phyloP scores from a whole-genome alignment of 208 protist species.

The Leishmania tropica region DNA sequence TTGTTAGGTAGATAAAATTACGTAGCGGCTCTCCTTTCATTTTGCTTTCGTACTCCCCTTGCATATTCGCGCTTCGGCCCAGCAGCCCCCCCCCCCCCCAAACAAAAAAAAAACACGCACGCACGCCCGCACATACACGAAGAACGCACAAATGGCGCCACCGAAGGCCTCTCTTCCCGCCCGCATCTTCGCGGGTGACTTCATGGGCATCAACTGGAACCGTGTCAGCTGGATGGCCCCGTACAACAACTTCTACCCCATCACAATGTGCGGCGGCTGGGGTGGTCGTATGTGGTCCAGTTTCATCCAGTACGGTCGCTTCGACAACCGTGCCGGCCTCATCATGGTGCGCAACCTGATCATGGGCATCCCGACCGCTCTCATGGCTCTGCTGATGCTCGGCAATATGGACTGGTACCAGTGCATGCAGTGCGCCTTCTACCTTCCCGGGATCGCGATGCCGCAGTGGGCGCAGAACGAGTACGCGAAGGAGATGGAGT shows the following conservation, averaged over 20 bases:
- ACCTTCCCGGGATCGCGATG: conserved; percentile 47
- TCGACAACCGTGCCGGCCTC: conserved; percentile 72
- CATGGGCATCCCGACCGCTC: conserved; percentile 51
- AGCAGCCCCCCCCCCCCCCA: too few relatives aligned
- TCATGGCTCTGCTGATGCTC: conserved; percentile 77
- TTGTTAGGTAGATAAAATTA: not conserved
- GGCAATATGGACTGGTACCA: conserved; percentile 88
- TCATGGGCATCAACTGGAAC: conserved; percentile 89
- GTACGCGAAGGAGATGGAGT: conserved; percentile 77
- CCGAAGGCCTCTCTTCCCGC: conserved; percentile 76
- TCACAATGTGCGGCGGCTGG: conserved; percentile 84
- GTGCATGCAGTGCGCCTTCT: conserved; percentile 58
- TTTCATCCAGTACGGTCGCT: conserved; percentile 87
- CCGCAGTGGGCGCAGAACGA: conserved; percentile 73
- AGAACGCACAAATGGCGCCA: conserved; percentile 56
- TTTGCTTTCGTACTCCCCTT: not conserved
- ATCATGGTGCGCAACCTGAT: conserved; percentile 69
- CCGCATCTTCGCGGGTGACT: conserved; percentile 83
- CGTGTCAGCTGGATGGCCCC: conserved; percentile 88
- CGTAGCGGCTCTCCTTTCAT: not conserved
- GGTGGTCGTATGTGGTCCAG: conserved; percentile 84
- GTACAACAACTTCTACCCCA: conserved; percentile 91
- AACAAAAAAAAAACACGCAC: too few relatives aligned
- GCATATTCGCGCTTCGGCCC: not conserved
- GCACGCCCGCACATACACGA: too few relatives aligned